Percentiles rank a stretch among this genome's conserved stretches.
phyloP scores from a whole-genome alignment of 1,284 basidiomycete genomes.

The Cryptococcus floricola region DNA sequence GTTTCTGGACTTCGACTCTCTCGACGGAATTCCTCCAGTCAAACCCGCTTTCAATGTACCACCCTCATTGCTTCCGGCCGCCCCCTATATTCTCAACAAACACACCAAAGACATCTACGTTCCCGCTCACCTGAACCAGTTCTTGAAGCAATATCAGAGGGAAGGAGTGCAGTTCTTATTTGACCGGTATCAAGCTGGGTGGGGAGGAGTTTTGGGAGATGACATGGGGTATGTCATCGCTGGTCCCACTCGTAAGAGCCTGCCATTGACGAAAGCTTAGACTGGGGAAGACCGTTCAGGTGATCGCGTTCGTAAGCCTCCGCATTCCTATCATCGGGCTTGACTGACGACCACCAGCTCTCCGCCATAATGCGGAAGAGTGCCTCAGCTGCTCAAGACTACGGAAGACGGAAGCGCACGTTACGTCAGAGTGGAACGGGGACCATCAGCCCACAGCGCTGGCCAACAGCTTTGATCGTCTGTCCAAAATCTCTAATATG shows the following conservation, averaged over 20 bases:
- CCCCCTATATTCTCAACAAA: constrained; percentile 24
- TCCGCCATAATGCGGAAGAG: constrained; percentile 54
- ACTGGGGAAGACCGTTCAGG: constrained; percentile 51
- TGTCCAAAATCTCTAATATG: constrained; percentile 49
- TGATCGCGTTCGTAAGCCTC: constrained; percentile 40
- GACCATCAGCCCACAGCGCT: constrained; percentile 27
- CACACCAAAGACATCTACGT: constrained; percentile 31
- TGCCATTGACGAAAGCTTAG: constrained; percentile 7
- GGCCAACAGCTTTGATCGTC: constrained; percentile 45
- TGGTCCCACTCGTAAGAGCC: not conserved
- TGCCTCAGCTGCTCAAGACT: constrained; percentile 37
- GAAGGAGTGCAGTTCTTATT: constrained; percentile 52
- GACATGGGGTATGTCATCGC: constrained; percentile 52
- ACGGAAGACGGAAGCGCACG: constrained; percentile 32
- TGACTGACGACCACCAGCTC: constrained; percentile 29
- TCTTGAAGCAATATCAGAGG: constrained; percentile 52
- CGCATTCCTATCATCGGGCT: not conserved
- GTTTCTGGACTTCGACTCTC: not conserved
- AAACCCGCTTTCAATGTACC: constrained; percentile 25
- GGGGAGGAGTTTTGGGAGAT: constrained; percentile 52
- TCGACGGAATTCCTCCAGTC: constrained; percentile 13
- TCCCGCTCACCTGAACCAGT: constrained; percentile 51
- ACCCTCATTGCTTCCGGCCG: constrained; percentile 15
- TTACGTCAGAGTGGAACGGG: constrained; percentile 12
- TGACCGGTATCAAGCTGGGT: constrained; percentile 44